Evolutionary conservation across 2,329 filamentous ascomycete species (phyloP).

Genomic region (Xenosphaeropsis pyriputrescens): DNA sequence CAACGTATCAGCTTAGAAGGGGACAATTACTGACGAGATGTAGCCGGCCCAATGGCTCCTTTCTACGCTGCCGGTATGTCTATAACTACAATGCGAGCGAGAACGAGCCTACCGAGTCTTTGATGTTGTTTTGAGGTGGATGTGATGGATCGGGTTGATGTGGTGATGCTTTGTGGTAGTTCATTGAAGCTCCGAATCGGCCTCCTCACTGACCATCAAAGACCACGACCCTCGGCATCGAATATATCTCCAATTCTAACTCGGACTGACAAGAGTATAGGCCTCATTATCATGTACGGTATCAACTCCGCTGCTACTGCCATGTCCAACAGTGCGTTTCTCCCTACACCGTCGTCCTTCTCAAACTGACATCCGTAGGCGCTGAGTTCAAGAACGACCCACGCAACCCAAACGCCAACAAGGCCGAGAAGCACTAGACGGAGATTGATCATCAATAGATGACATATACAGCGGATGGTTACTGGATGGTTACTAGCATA

Average conservation of each 20-base stretch:
- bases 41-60: slow-evolving; percentile 81
- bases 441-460: neutral
- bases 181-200: neutral
- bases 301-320: slow-evolving; percentile 70
- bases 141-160: neutral
- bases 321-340: slow-evolving; percentile 59
- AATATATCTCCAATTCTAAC: no score
- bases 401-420: slow-evolving; percentile 52
- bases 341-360: slow-evolving; percentile 2
- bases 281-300: slow-evolving; percentile 77
- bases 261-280: slow-evolving; percentile 27
- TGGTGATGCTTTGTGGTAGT: neutral
- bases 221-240: no score
- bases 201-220: no score
- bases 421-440: slow-evolving; percentile 16
- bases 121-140: neutral
- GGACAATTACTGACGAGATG: slow-evolving; percentile 16
- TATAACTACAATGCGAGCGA: neutral
- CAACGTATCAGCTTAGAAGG: slow-evolving; percentile 2
- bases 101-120: neutral
- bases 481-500: no score
- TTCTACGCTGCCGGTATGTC: slow-evolving; percentile 89
- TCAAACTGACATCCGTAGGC: slow-evolving; percentile 34
- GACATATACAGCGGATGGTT: neutral
- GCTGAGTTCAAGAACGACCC: slow-evolving; percentile 97